Evolutionary conservation across 768 basidiomycete species (phyloP).

Genomic region (Lactifluus subvellereus): DNA sequence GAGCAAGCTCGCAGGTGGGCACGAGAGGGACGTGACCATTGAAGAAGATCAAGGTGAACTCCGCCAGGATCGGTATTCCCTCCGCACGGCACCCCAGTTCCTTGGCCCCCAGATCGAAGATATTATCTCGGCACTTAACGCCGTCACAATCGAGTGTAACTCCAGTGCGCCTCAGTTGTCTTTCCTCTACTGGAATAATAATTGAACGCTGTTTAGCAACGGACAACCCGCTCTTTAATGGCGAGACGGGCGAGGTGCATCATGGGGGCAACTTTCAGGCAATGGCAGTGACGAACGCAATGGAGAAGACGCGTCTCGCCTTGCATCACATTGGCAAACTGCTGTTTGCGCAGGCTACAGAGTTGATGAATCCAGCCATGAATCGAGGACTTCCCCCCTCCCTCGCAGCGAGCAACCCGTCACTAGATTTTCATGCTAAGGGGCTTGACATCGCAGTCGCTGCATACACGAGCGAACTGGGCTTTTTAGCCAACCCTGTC

Average conservation of each 20-base stretch:
- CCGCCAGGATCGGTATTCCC: conserved; percentile 75
- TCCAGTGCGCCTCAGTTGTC: conserved; percentile 48
- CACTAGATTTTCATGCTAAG: conserved; percentile 76
- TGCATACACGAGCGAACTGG: conserved; percentile 77
- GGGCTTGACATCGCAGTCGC: conserved; percentile 82
- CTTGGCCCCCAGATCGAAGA: conserved; percentile 84
- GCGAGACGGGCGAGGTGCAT: conserved; percentile 57
- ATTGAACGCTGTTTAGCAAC: conserved; percentile 48
- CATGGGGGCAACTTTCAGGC: conserved; percentile 93
- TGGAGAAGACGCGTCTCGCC: conserved; percentile 81
- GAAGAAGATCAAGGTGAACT: conserved; percentile 67
- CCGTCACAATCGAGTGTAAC: conserved; percentile 72
- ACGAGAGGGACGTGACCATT: conserved; percentile 67
- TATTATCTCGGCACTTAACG: conserved; percentile 55
- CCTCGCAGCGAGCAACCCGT: conserved; percentile 72
- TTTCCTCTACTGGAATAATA: not conserved
- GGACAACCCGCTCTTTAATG: conserved; percentile 80
- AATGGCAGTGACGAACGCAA: conserved; percentile 76
- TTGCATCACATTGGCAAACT: conserved; percentile 48
- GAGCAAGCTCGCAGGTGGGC: conserved; percentile 53
- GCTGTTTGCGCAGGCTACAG: conserved; percentile 50
- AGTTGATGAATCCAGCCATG: conserved; percentile 74
- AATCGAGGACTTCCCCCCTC: conserved; percentile 81
- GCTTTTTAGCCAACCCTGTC: conserved; percentile 86
- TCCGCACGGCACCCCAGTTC: conserved; percentile 77